Conservation (phyloP, 495 filamentous ascomycete species). For the Neurospora sp. region DNA sequence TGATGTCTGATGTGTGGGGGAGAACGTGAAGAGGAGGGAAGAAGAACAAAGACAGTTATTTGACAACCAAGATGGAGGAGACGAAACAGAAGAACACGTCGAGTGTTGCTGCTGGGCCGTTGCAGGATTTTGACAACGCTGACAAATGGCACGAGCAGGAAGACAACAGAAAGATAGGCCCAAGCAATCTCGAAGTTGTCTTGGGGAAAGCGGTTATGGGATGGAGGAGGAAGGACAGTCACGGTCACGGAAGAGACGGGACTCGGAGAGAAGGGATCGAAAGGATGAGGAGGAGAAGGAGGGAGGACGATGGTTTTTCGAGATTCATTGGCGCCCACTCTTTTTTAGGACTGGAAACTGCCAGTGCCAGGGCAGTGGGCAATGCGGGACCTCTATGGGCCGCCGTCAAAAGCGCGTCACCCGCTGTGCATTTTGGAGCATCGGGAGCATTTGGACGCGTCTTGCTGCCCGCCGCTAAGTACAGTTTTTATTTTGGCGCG, state of each 20-base stretch:
- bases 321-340: not conserved
- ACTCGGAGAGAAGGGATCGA: not conserved
- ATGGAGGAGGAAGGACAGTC: constrained; percentile 3
- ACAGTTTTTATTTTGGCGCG: not conserved
- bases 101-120: not conserved
- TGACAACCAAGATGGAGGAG: not conserved
- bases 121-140: not conserved
- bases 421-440: not conserved
- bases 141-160: not conserved
- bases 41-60: not conserved
- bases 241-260: not conserved
- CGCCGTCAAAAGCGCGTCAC: not conserved
- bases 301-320: not conserved
- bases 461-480: not conserved
- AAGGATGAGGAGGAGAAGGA: not conserved
- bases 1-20: constrained; percentile 22
- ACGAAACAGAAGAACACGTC: not conserved
- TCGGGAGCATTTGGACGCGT: not conserved
- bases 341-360: not conserved
- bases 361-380: no score
- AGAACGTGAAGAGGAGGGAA: not conserved
- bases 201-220: not conserved
- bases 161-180: not conserved
- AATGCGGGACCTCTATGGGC: not conserved
- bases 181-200: not conserved